Percentiles rank a stretch among this genome's conserved stretches.
phyloP scores from a whole-genome alignment of 2,329 filamentous ascomycete species.

The Phialophora macrospora region DNA sequence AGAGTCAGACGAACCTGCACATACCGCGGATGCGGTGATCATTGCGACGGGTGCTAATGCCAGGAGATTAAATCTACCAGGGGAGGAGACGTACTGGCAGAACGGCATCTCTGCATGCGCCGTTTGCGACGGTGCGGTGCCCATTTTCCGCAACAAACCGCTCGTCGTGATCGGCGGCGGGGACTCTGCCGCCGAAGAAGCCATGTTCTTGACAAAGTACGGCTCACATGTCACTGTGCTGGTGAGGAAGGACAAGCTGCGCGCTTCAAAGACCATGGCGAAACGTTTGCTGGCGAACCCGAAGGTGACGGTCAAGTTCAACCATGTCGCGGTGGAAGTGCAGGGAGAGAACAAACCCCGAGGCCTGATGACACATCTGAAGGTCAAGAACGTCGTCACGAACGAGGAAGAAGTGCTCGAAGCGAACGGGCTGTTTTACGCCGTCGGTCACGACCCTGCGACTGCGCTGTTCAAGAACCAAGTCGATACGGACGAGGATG shows the following conservation, averaged over 20 bases:
- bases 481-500: conserved; percentile 83
- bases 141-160: conserved; percentile 96
- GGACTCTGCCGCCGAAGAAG: conserved; percentile 96
- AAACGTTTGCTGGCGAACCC: conserved; percentile 78
- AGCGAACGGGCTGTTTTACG: conserved; percentile 94
- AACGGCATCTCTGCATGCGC: conserved; percentile 95
- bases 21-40: conserved; percentile 91
- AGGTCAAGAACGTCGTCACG: conserved; percentile 77
- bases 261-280: conserved; percentile 91
- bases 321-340: conserved; percentile 80
- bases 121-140: conserved; percentile 94
- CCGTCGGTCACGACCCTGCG: conserved; percentile 94
- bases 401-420: conserved; percentile 81
- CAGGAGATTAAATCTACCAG: conserved; percentile 76
- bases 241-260: conserved; percentile 82
- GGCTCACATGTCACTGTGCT: conserved; percentile 92
- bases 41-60: conserved; percentile 95
- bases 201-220: conserved; percentile 97
- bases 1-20: conserved; percentile 68
- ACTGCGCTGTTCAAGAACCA: conserved; percentile 89
- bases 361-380: conserved; percentile 85
- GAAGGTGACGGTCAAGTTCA: conserved; percentile 89
- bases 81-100: conserved; percentile 97
- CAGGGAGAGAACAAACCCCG: conserved; percentile 75
- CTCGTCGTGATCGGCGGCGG: conserved; percentile 95